Evolutionary conservation across 2,329 filamentous ascomycete species (phyloP), one percentile per base, ranked within the genome.

Genomic region (Lasiodiplodia citricola): DNA sequence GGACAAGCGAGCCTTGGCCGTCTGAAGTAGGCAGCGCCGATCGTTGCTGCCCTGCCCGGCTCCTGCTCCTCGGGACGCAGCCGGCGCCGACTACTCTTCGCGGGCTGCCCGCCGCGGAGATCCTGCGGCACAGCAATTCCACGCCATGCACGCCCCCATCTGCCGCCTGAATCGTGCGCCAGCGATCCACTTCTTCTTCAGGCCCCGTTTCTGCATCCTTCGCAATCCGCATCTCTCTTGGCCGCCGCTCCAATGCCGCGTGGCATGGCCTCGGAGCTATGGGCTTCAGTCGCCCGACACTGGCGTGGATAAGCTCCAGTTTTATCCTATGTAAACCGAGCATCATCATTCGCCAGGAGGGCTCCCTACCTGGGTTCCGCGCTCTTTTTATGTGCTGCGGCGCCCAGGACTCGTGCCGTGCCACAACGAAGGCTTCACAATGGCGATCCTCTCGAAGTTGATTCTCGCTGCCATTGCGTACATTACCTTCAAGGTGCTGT

Each of bases 401-500:
- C 28, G 44, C 60, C 60, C 60, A 23, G 25, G 11, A 23, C 5
- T 18, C 13, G 41, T 54, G 44, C 51, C 38, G 60, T 64, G 44
- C 60, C 47, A 38, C 60, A 8, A 52, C 28, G 5, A 64, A 51
- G 16, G 57, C 13, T 52, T 28, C 31, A 68, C 57, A 38, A 68
- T 68, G 66, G 66, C 56, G 31, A 52, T 67, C 28, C 38, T 67
- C 25, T 60, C 54, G 31, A 60, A 52, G 41, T 55, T 67, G n/a
- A 37, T 71, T 41, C 41, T 72, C 35, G 69, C 47, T 10, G 37
- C 65, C 60, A 38, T 67, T 23, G 68, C 57, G 10, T 72, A 70
- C 35, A 35, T 72, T 44, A 51, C 57, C 31, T 68, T 67, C 70
- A 64, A 50, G n/a, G 52, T 76, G 28, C 54, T 74, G 16, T 77